phyloP scores from a whole-genome alignment of 306 rosid species.

The Ochetophila trinervis region DNA sequence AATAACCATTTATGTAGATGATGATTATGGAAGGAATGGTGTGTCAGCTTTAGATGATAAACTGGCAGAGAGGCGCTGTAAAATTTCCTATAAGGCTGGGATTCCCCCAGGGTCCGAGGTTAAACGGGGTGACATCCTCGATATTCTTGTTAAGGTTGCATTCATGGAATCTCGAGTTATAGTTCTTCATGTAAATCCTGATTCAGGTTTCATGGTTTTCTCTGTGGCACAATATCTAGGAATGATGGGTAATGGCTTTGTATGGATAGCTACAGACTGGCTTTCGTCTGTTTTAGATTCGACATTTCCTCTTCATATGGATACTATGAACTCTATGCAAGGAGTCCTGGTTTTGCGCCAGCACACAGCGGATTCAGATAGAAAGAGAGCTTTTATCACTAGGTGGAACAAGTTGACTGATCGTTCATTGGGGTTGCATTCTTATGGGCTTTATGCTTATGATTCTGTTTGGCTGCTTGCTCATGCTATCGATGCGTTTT shows the following conservation, averaged over 20 bases:
- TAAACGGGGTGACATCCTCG: slow-evolving; percentile 44
- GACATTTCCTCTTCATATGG: slow-evolving; percentile 37
- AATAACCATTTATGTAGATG: slow-evolving; percentile 68
- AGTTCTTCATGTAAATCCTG: slow-evolving; percentile 76
- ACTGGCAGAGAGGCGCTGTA: slow-evolving; percentile 64
- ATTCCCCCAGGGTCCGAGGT: slow-evolving; percentile 43
- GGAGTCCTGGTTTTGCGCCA: slow-evolving; percentile 81
- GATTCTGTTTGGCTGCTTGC: slow-evolving; percentile 88
- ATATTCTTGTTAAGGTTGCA: slow-evolving; percentile 68
- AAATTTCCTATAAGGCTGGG: slow-evolving; percentile 65
- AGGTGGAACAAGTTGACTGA: slow-evolving; percentile 78
- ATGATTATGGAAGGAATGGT: slow-evolving; percentile 83
- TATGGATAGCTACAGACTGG: slow-evolving; percentile 96
- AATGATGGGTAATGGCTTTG: slow-evolving; percentile 81
- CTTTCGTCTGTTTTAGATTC: slow-evolving; percentile 76
- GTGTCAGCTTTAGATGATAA: slow-evolving; percentile 66
- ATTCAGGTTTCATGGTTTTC: slow-evolving; percentile 61
- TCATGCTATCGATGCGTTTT: slow-evolving; percentile 69
- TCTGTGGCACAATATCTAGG: slow-evolving; percentile 69
- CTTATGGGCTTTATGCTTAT: slow-evolving; percentile 88
- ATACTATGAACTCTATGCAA: slow-evolving; percentile 51
- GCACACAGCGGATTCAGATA: slow-evolving; percentile 73
- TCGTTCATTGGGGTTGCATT: slow-evolving; percentile 63
- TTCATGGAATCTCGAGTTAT: slow-evolving; percentile 76
- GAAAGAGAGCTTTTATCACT: slow-evolving; percentile 56